Percentiles rank a stretch among this genome's conserved stretches.
Evolutionary conservation across 2,329 filamentous ascomycete genomes (phyloP).

Genomic region (Juglanconis juglandina): DNA sequence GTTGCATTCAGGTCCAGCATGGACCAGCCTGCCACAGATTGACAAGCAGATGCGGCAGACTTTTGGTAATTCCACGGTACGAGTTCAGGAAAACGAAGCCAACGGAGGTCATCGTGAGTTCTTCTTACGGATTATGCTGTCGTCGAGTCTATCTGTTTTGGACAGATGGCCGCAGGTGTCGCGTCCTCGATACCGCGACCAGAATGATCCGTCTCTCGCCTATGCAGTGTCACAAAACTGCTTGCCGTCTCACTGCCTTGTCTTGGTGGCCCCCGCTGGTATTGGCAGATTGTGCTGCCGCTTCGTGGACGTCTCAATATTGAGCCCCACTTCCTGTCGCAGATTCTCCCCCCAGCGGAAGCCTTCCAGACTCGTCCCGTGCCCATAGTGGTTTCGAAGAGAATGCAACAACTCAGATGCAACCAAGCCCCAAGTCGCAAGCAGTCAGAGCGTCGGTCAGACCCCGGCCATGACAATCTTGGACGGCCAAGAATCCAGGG

Average conservation of each 20-base stretch:
- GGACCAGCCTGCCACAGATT: background rate
- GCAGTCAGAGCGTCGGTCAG: background rate
- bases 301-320: background rate
- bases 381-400: background rate
- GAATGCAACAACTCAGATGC: background rate
- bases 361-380: background rate
- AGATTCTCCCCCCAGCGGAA: background rate
- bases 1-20: background rate
- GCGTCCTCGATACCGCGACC: background rate
- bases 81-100: background rate
- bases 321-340: background rate
- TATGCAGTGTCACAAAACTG: background rate
- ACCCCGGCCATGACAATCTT: too few relatives aligned
- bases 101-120: background rate
- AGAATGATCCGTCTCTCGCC: background rate
- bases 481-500: background rate
- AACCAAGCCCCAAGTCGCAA: background rate
- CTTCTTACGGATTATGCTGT: background rate
- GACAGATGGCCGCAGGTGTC: background rate
- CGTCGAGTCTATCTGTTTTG: background rate
- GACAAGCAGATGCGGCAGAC: background rate
- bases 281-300: background rate
- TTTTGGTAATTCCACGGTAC: background rate
- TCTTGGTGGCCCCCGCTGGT: background rate
- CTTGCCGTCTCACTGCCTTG: background rate